phyloP scores from a whole-genome alignment of 176 grass and related monocot species.

The Oryza australiensis region DNA sequence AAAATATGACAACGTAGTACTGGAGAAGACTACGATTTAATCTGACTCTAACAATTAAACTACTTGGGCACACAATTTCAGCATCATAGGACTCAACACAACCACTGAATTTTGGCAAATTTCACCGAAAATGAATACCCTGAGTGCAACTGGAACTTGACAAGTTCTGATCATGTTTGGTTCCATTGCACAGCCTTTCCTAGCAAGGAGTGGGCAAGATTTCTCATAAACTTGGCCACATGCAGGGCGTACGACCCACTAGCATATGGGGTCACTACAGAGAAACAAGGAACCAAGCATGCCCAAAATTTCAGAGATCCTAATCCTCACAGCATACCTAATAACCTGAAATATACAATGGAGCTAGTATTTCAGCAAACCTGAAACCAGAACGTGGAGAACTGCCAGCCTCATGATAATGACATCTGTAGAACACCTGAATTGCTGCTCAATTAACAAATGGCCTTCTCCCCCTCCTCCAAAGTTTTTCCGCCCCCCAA shows the following conservation, averaged over 20 bases:
- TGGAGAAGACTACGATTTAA: not conserved
- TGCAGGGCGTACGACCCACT: not conserved
- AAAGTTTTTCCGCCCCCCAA: not conserved
- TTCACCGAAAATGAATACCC: not conserved
- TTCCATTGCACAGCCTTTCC: not conserved
- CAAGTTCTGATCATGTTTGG: not conserved
- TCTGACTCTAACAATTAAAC: not conserved
- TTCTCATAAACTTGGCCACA: not conserved
- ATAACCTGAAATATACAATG: not conserved
- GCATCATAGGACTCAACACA: not conserved
- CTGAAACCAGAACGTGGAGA: not conserved
- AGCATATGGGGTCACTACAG: not conserved
- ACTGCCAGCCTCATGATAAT: not conserved
- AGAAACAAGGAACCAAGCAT: not conserved
- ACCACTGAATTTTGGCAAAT: not conserved
- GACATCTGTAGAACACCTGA: not conserved
- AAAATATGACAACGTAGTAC: too few relatives aligned
- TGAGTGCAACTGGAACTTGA: not conserved
- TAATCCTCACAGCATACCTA: not conserved
- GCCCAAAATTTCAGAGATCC: not conserved
- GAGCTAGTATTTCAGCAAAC: not conserved
- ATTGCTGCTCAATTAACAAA: conserved; percentile 39
- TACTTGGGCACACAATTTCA: not conserved
- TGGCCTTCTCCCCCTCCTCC: not conserved
- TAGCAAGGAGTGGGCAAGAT: not conserved